Base-by-base conservation (phyloP, 2,329 filamentous ascomycete genomes). In the Phialophora tarda region DNA sequence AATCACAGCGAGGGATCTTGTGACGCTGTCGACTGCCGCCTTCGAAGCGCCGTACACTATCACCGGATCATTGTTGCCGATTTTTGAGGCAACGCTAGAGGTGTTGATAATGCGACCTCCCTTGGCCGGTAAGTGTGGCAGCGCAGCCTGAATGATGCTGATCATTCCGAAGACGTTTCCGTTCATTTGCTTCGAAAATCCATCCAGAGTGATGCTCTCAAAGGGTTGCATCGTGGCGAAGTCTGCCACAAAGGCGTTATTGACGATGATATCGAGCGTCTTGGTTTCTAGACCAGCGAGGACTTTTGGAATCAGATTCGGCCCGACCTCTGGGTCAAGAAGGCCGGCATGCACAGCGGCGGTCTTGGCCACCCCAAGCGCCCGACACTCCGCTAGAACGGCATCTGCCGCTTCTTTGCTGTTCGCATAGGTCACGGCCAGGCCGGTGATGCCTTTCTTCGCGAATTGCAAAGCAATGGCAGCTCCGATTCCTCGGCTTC, bases 1-100 rank as follows among this genome's bases (percentile, higher is more conserved):
- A 12, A 11, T 26, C 10, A 28, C 26, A 11, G 62, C 76, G 41
- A 77, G 12, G 10, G 44, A 62, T 4, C 59, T 50, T 1, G 63
- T 65, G 28, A 65, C 8, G 30, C 58, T 62, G 21, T 76, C 76
- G 71, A 75, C 30, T 56, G 77, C 78, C 5, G 73, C 71, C 38
- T 77, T 72, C 6, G 78, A 71, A 1, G 75, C 59, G n/a, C 60
- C 57, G 54, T 79, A 67, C 26, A 53, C 28, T 0, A 66, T 53
- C 7, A 54, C 55, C 14, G 44, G 59, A 41, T 59, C 59, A 5
- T 11, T 21, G 47, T 62, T 62, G 17, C 48, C 26, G 21, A n/a
- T 4, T 24, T 63, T 63, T 6, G 63, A 65, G 11, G 58, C 23
- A 14, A 50, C 28, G 24, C 63, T 63, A 1, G 54, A 63, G 47